Base-by-base conservation (phyloP, 139 green algal species). In the Chlorella sorokiniana region DNA sequence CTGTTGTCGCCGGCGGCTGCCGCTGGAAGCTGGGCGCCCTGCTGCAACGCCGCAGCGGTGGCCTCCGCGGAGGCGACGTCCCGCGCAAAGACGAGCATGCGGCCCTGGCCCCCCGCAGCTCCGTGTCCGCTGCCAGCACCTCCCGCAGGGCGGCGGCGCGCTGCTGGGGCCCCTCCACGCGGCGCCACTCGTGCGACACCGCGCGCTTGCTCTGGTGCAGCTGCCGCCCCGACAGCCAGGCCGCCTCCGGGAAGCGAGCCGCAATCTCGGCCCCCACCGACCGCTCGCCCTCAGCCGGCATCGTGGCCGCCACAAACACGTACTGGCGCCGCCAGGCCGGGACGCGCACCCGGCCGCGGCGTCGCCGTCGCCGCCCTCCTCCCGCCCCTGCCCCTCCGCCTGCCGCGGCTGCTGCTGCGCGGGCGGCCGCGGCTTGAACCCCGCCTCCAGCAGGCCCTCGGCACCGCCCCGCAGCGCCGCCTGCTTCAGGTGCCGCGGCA, bases 241-340 rank as follows among this genome's bases (percentile, higher is more conserved):
- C 63, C 44, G 89, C 88, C 23, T 91, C 72, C 7, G 92, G 93
- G 80, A 89, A 93, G 65, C 85, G 72, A 22, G 87, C 81, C 59
- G 81, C 37, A 42, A 98, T 87, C 37, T 92, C 74, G 3, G 45
- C 87, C 14, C 88, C 90, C 33, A 95, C 92, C 0, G 61, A 88
- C 67, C 90, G 90, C 5, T 86, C 92, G 1, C 93, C 87, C 10
- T 88, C 81, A 9, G 84, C 70, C 0, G 96, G 95, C 89, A 99
- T 92, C 0, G 96, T 99, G 29, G 96, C 96, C 8, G 91, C 96
- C 2, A 94, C 93, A 90, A 97, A 99, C 23, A 98, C 67, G 84
- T 98, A 98, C 91, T 98, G 95, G 81, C 93, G 81, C 48, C 69
- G 41, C 85, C 89, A 92, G 51, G 38, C 45, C 45, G 65, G 76